Evolutionary conservation across 2,329 filamentous ascomycete genomes (phyloP), one percentile per base, ranked within the genome.

Genomic region (Botrytis paeoniae): DNA sequence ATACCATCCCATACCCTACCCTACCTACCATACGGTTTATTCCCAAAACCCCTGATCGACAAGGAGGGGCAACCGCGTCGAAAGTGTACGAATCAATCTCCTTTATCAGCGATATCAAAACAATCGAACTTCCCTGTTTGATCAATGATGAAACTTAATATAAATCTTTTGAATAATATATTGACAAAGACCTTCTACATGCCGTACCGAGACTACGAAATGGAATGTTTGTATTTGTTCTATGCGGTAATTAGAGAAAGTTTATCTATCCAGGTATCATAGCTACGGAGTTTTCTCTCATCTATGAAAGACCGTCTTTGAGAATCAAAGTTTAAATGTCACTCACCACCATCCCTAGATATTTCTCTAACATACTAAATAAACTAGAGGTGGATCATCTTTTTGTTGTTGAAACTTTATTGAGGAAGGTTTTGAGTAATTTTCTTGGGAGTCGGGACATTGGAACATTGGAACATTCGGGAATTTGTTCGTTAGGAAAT

Each of bases 11-110:
- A n/a, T n/a, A 54, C 48, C 41, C 16, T 41, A 14, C 22, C 48
- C 5, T 43, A 8, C 25, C 39, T 41, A 5, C 32, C 57, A 20
- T 66, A 37, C 3, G 37, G 20, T 29, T 14, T n/a, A 8, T n/a
- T 54, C 54, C 43, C 16, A 18, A 64, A 57, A 22, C 69, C 69
- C 69, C 69, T 71, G 60, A 71, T 71, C 69, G 59, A 35, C 69
- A 70, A 51, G 41, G 29, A 69, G 48, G 66, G 48, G 48, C 65
- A 57, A 69, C 6, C 6, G 22, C 43, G 3, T 51, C 14, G 5
- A 8, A n/a, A 5, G 29, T 65, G 8, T 70, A 70, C 57, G 68
- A 48, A 62, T 70, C 39, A 66, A 54, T 60, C 54, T 51, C n/a
- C 41, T 64, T 25, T 32, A 29, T 29, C 6, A 20, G 35, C 25